Percentiles rank a stretch among this genome's conserved stretches.
Evolutionary conservation across 2,329 filamentous ascomycete genomes (phyloP).

Genomic region (Cladorrhinum sp.): DNA sequence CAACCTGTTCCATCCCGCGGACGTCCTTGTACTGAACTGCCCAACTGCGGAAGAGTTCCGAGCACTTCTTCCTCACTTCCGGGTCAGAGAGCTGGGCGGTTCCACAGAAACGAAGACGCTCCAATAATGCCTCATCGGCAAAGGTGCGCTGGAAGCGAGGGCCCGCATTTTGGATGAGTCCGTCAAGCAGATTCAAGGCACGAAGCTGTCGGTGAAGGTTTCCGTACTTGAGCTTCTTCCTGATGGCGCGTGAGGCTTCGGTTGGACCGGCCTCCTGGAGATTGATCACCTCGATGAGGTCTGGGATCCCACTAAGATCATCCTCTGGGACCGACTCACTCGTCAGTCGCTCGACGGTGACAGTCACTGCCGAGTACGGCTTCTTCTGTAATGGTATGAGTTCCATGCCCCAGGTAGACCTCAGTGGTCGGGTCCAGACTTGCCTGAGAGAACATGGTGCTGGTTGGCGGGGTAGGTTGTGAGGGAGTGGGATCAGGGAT

Average conservation of each 20-base stretch:
- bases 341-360: slow-evolving; percentile 86
- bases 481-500: background rate
- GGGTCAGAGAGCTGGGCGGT: slow-evolving; percentile 81
- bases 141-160: slow-evolving; percentile 82
- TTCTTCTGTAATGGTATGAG: slow-evolving; percentile 57
- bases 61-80: slow-evolving; percentile 84
- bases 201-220: slow-evolving; percentile 89
- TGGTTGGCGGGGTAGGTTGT: background rate
- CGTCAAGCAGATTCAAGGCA: slow-evolving; percentile 84
- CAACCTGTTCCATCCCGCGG: slow-evolving; percentile 74
- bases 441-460: slow-evolving; percentile 27
- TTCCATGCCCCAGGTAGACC: background rate
- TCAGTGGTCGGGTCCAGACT: background rate
- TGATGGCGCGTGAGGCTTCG: slow-evolving; percentile 85
- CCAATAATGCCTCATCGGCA: slow-evolving; percentile 85
- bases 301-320: slow-evolving; percentile 85
- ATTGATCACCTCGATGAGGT: slow-evolving; percentile 90
- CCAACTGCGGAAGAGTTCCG: slow-evolving; percentile 84
- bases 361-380: slow-evolving; percentile 90
- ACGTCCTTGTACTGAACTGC: slow-evolving; percentile 75
- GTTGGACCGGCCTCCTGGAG: slow-evolving; percentile 82
- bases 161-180: slow-evolving; percentile 90
- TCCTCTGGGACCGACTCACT: slow-evolving; percentile 87
- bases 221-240: slow-evolving; percentile 99
- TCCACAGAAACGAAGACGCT: slow-evolving; percentile 83